phyloP scores from a whole-genome alignment of 2,329 filamentous ascomycete genomes.

The Penicillium sp. region DNA sequence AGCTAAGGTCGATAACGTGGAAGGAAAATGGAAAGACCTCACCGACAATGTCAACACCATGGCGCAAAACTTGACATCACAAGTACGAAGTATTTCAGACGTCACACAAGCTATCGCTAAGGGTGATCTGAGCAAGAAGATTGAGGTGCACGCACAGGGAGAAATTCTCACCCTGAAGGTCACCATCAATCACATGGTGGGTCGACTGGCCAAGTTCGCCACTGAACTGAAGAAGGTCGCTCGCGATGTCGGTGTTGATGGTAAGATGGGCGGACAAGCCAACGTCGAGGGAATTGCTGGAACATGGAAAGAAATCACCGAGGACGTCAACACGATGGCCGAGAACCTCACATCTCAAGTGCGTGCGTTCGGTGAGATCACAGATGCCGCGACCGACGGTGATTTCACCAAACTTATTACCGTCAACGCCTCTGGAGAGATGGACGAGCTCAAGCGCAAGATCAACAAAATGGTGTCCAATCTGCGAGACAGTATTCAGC shows the following conservation, averaged over 20 bases:
- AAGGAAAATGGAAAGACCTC: slow-evolving; percentile 67
- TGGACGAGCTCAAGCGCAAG: slow-evolving; percentile 98
- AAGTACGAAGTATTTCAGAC: slow-evolving; percentile 87
- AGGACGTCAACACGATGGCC: slow-evolving; percentile 92
- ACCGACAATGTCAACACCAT: slow-evolving; percentile 69
- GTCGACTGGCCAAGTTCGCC: slow-evolving; percentile 90
- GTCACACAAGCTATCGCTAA: slow-evolving; percentile 94
- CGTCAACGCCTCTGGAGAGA: slow-evolving; percentile 95
- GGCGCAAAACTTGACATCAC: slow-evolving; percentile 62
- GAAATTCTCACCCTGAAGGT: slow-evolving; percentile 93
- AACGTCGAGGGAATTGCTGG: slow-evolving; percentile 91
- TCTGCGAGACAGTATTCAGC: slow-evolving; percentile 90
- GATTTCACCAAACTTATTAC: slow-evolving; percentile 97
- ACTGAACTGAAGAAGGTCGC: slow-evolving; percentile 94
- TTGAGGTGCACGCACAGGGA: slow-evolving; percentile 91
- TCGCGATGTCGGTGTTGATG: slow-evolving; percentile 94
- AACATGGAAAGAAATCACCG: slow-evolving; percentile 97
- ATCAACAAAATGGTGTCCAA: slow-evolving; percentile 99
- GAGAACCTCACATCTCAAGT: slow-evolving; percentile 91
- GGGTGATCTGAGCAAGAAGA: slow-evolving; percentile 93
- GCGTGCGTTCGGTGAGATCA: slow-evolving; percentile 95
- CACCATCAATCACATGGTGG: slow-evolving; percentile 99
- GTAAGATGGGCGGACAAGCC: slow-evolving; percentile 97
- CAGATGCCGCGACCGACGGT: slow-evolving; percentile 93
- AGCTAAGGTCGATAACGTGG: slow-evolving; percentile 64